A percentile compares a stretch with the other conserved stretches of the same genome.
Evolutionary conservation across 1,284 basidiomycete species (phyloP).

Genomic region (Vanrija humicola): DNA sequence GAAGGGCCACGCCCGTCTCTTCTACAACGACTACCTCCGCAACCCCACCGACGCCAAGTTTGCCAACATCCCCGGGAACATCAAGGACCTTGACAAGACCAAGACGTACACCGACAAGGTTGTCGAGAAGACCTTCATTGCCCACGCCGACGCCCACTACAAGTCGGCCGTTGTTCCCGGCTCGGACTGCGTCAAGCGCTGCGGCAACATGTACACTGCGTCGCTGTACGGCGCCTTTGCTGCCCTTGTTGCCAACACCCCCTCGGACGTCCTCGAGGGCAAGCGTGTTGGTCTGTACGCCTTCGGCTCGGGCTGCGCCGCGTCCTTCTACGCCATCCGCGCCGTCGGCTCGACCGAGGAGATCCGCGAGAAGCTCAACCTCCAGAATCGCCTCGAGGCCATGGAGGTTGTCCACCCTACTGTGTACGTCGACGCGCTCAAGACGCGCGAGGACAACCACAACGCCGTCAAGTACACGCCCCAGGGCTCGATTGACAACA

Average conservation of each 20-base stretch:
- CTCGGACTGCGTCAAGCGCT: slow-evolving; percentile 77
- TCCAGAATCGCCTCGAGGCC: slow-evolving; percentile 68
- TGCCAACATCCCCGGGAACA: slow-evolving; percentile 65
- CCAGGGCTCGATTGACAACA: slow-evolving; percentile 78
- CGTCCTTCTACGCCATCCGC: slow-evolving; percentile 81
- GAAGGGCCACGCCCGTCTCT: slow-evolving; percentile 90
- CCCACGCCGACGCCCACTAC: slow-evolving; percentile 67
- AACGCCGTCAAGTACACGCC: slow-evolving; percentile 84
- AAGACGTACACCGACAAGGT: slow-evolving; percentile 85
- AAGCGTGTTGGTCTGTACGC: slow-evolving; percentile 90
- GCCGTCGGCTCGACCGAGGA: slow-evolving; percentile 79
- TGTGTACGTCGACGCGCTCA: slow-evolving; percentile 71
- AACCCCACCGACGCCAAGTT: slow-evolving; percentile 71
- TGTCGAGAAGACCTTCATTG: slow-evolving; percentile 90
- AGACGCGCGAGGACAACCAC: slow-evolving; percentile 93
- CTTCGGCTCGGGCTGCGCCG: slow-evolving; percentile 88
- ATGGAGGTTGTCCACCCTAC: slow-evolving; percentile 92
- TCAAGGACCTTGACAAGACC: slow-evolving; percentile 64
- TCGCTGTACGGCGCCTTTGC: slow-evolving; percentile 92
- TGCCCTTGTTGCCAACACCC: slow-evolving; percentile 67
- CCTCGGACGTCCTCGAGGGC: slow-evolving; percentile 57
- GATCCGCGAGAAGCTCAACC: slow-evolving; percentile 74
- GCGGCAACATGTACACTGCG: slow-evolving; percentile 99
- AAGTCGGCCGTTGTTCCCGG: slow-evolving; percentile 66
- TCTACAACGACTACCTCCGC: slow-evolving; percentile 71